These are phyloP conservation scores for Helminthosporium solani DNA, from an alignment of 2,329 filamentous ascomycete genomes.

Conservation along the genomic window DNA sequence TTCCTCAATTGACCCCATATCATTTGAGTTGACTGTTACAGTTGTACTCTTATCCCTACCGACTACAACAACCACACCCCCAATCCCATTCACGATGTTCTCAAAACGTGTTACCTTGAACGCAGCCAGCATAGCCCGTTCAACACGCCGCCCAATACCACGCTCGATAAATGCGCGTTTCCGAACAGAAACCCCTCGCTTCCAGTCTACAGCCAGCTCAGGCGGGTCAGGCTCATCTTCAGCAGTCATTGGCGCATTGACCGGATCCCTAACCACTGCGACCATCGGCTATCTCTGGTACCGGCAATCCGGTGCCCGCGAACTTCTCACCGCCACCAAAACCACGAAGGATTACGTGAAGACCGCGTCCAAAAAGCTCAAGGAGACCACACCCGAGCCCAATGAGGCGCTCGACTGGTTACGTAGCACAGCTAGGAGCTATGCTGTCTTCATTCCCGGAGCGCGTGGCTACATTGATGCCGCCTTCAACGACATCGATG, in stretches of 20 bases:
- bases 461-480: conserved; percentile 67
- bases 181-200: conserved; percentile 32
- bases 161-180: conserved; percentile 27
- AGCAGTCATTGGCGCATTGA: conserved; percentile 51
- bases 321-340: conserved; percentile 51
- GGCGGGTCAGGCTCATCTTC: conserved; percentile 30
- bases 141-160: conserved; percentile 28
- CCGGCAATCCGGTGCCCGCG: conserved; percentile 54
- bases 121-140: conserved; percentile 31
- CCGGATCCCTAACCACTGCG: conserved; percentile 52
- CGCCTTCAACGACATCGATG: conserved; percentile 70
- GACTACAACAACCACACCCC: neutral
- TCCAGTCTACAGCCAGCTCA: conserved; percentile 32
- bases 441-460: conserved; percentile 71
- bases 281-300: conserved; percentile 55
- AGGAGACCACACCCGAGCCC: conserved; percentile 63
- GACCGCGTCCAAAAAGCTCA: conserved; percentile 60
- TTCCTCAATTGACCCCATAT: neutral
- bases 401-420: conserved; percentile 68
- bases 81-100: conserved; percentile 22
- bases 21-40: no score
- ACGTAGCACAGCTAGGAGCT: conserved; percentile 65
- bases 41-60: neutral
- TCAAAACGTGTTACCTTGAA: conserved; percentile 37
- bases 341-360: conserved; percentile 63